These are phyloP conservation scores for Fusarium udum DNA, from an alignment of 2,329 filamentous ascomycete genomes.

Conservation along the genomic window DNA sequence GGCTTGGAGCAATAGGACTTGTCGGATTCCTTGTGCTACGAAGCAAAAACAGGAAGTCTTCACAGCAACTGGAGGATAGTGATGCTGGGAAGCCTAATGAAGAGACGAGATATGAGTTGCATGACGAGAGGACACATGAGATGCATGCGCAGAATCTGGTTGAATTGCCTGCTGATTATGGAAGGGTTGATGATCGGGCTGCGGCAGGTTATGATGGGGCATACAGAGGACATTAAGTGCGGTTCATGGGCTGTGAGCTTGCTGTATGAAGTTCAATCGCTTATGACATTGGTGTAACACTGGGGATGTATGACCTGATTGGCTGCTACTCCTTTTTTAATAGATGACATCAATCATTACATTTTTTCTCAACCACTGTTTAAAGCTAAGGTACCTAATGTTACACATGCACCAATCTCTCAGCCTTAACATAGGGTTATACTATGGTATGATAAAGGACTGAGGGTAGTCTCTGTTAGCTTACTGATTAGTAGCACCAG, in stretches of 20 bases:
- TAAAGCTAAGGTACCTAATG: no score
- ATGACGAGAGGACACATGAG: not conserved
- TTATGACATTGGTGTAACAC: accelerated
- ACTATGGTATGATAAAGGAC: not conserved
- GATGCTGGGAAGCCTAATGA: not conserved
- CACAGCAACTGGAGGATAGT: not conserved
- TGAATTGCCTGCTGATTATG: not conserved
- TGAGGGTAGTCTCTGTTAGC: not conserved
- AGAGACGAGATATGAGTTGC: not conserved
- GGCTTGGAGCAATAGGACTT: not conserved
- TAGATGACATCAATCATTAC: not conserved
- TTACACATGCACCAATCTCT: no score
- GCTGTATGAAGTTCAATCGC: not conserved
- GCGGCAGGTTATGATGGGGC: not conserved
- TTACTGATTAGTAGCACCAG: not conserved
- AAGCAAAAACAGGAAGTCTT: not conserved
- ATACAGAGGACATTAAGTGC: not conserved
- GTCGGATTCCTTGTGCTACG: not conserved
- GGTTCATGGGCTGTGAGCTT: accelerated
- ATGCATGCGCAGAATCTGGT: not conserved
- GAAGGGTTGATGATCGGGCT: not conserved
- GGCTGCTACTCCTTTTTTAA: not conserved
- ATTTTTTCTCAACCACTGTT: no score
- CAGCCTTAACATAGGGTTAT: no score
- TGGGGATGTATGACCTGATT: not conserved